Percentiles rank a stretch among this genome's conserved stretches.
These are phyloP conservation scores for Chamaenerion angustifolium DNA, from an alignment of 345 rosid species.

Conservation along the genomic window DNA sequence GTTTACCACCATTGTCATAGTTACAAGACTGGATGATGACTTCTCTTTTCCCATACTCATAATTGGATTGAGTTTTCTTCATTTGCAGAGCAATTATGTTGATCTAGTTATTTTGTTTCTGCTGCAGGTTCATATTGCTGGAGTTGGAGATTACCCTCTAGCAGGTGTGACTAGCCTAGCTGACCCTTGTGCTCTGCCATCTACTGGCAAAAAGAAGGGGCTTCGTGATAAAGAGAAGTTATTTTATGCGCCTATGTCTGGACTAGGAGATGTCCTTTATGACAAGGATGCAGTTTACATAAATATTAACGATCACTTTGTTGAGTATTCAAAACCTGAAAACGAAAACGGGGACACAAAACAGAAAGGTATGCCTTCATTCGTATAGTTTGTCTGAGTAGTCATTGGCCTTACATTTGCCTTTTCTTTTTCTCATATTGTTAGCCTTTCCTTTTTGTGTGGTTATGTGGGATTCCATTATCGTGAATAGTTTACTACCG, in stretches of 20 bases:
- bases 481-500: too few species aligned
- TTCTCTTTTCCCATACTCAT: neutral
- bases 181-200: slow-evolving; percentile 96
- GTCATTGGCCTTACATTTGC: neutral
- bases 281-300: slow-evolving; percentile 98
- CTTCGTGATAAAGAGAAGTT: slow-evolving; percentile 82
- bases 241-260: slow-evolving; percentile 96
- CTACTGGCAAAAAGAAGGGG: slow-evolving; percentile 77
- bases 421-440: neutral
- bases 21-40: too few species aligned
- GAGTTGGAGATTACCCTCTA: slow-evolving; percentile 85
- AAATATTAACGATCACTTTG: slow-evolving; percentile 76
- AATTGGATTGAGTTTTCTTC: neutral
- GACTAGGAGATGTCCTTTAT: slow-evolving; percentile 85
- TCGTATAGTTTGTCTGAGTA: neutral
- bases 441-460: neutral
- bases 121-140: slow-evolving; percentile 86
- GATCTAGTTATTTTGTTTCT: neutral
- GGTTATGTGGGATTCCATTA: neutral
- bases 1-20: too few species aligned
- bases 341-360: slow-evolving; percentile 33
- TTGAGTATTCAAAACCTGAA: slow-evolving; percentile 72
- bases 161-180: slow-evolving; percentile 64
- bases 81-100: neutral
- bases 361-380: slow-evolving; percentile 39